phyloP scores from a whole-genome alignment of 768 basidiomycete species.

The Hydnum rufescens region DNA sequence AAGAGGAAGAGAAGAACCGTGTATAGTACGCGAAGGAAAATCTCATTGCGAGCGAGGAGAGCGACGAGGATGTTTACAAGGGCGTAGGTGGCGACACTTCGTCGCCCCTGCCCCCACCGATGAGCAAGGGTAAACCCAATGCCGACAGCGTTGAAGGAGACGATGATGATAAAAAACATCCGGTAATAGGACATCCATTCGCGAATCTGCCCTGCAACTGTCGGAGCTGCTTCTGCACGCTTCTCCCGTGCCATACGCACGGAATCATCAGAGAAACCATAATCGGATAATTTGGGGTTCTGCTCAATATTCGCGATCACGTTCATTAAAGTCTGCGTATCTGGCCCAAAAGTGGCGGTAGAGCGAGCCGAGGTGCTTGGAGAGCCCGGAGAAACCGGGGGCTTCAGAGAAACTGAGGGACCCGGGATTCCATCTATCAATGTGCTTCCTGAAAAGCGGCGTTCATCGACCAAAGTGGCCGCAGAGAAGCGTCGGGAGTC shows the following conservation, averaged over 20 bases:
- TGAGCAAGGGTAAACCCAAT: background rate
- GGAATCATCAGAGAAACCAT: background rate
- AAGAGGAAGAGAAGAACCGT: background rate
- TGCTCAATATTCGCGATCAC: no score
- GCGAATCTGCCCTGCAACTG: background rate
- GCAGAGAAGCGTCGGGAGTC: no score
- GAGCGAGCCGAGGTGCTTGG: no score
- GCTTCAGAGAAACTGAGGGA: no score
- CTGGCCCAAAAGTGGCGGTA: no score
- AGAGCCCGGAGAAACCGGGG: no score
- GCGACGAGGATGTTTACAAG: background rate
- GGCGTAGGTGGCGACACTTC: background rate
- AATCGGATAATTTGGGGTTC: no score
- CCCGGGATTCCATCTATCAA: no score
- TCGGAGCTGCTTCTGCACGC: background rate
- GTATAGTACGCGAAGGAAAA: background rate
- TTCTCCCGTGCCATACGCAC: background rate
- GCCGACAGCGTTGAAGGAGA: background rate
- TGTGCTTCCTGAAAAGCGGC: no score
- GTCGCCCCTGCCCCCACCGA: background rate
- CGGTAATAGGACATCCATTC: background rate
- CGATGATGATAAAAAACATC: background rate
- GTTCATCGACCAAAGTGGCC: no score
- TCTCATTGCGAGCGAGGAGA: background rate
- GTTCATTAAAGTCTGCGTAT: no score